Evolutionary conservation across 164 flowering plant species (phyloP), one percentile per base, ranked within the genome.

Genomic region (Magnolia officinalis): DNA sequence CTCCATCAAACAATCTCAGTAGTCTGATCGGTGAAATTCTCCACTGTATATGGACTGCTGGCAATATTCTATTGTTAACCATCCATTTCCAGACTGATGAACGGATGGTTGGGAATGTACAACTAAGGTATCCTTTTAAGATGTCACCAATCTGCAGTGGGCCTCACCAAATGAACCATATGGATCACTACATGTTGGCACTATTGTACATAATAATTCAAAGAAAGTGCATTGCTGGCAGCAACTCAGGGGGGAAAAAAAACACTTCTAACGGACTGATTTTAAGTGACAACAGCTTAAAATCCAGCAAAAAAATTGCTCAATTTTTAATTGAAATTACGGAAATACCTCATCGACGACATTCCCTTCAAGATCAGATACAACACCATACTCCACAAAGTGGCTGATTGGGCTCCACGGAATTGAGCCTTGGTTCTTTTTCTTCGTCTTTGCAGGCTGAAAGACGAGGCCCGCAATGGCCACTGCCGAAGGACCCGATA

Each of bases 301-400:
- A 67, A 10, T 18, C 16, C 70, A 23, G 18, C 18, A 67, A 23
- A 26, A n/a, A 37, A 37, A 37, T 5, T 3, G 45, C 45, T 37
- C 45, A 37, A 37, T 37, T 37, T 31, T 37, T 37, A 37, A 37
- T 37, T 5, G 13, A 70, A 49, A n/a, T 49, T 8, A 50, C 6
- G 21, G 6, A 66, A 19, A 20, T 82, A 92, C 99, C 97, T 94
- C 99, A 76, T 94, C 99, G 23, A 92, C 85, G 0, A 91, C 86
- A 75, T 85, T 82, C 19, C 93, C 98, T 18, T 81, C 80, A 66
- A 72, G 76, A 76, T 96, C 99, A 4, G 82, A 77, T 73, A 90
- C 97, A 68, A 89, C 80, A 67, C 99, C 99, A 63, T 96, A 94
- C 81, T 94, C 97, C 8, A 96, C 94, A 72, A 86, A 88, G 84